Conservation (phyloP, 2,329 filamentous ascomycete species). For the Pyrenophora teres region DNA sequence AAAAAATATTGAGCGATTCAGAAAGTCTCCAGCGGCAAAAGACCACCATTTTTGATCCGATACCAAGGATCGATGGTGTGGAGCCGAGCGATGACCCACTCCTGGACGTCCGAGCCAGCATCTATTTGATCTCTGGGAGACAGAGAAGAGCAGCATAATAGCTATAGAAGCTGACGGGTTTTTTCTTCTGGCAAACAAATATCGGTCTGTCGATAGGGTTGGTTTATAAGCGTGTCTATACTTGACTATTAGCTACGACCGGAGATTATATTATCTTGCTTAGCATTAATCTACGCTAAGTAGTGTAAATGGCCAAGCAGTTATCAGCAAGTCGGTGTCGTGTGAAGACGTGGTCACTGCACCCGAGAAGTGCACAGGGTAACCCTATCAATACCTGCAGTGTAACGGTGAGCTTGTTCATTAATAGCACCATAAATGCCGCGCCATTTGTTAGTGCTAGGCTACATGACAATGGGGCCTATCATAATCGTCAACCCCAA, state of each 20-base stretch:
- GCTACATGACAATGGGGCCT: too few relatives aligned
- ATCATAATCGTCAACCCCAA: too few relatives aligned
- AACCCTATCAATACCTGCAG: neutral
- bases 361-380: neutral
- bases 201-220: neutral
- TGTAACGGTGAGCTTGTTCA: neutral
- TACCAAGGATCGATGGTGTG: conserved; percentile 60
- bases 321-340: neutral
- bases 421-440: neutral
- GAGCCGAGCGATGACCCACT: conserved; percentile 61
- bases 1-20: conserved; percentile 48
- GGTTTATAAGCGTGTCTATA: too few relatives aligned
- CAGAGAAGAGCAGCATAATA: conserved; percentile 54
- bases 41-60: conserved; percentile 62
- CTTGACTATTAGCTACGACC: too few relatives aligned
- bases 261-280: too few relatives aligned
- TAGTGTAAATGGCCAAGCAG: too few relatives aligned
- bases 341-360: neutral
- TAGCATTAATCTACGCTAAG: neutral
- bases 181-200: too few relatives aligned
- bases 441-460: neutral
- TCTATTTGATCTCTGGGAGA: conserved; percentile 62
- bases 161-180: neutral
- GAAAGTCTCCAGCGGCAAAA: conserved; percentile 55
- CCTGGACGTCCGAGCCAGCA: conserved; percentile 59